Conservation (phyloP, 306 rosid species). For the Vigna unguiculata region DNA sequence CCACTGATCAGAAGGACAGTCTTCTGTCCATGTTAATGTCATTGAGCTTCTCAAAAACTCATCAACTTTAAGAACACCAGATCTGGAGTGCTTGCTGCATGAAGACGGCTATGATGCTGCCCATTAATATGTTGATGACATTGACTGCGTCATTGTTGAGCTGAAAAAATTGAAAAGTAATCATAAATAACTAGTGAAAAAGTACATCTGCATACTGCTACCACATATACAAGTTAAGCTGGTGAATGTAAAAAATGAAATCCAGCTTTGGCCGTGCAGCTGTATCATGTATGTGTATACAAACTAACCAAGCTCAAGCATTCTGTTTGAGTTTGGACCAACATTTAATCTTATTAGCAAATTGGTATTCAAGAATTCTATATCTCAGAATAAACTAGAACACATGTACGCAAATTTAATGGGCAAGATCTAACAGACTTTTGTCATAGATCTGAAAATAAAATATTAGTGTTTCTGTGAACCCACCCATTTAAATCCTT, state of each 20-base stretch:
- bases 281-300: not conserved
- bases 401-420: not conserved
- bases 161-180: conserved; percentile 55
- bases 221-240: conserved; percentile 10
- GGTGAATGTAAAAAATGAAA: conserved; percentile 7
- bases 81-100: conserved; percentile 75
- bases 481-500: conserved; percentile 94
- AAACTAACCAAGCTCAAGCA: not conserved
- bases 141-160: conserved; percentile 92
- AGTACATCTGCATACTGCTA: conserved; percentile 10
- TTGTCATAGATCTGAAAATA: not conserved
- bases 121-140: conserved; percentile 88
- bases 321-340: not conserved
- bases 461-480: not conserved
- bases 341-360: conserved; percentile 14
- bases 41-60: conserved; percentile 11
- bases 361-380: not conserved
- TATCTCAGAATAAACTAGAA: not conserved
- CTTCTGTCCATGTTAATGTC: conserved; percentile 19
- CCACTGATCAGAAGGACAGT: not conserved
- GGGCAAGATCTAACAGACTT: conserved; percentile 28
- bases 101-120: conserved; percentile 83
- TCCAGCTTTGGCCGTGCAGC: not conserved
- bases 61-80: conserved; percentile 45
- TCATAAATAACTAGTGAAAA: conserved; percentile 7